Percentiles rank a stretch among this genome's conserved stretches.
phyloP scores from a whole-genome alignment of 1,284 basidiomycete species.

The Dichomitus squalens region DNA sequence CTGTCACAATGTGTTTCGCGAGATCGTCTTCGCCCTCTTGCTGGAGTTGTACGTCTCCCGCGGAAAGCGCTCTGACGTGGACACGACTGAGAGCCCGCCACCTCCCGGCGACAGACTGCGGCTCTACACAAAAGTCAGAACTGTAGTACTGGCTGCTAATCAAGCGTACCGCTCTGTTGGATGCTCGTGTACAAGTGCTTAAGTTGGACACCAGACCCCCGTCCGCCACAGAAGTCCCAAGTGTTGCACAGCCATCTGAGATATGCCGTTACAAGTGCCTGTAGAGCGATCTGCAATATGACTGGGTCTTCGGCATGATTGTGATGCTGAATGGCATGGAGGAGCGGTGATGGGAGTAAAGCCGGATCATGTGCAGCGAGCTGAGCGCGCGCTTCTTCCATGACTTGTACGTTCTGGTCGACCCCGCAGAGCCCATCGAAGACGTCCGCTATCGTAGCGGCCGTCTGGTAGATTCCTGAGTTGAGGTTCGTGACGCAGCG shows the following conservation, averaged over 20 bases:
- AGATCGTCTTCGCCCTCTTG: constrained; percentile 39
- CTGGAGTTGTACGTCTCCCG: constrained; percentile 32
- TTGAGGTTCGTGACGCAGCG: constrained; percentile 25
- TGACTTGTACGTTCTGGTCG: background rate
- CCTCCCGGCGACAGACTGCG: constrained; percentile 50
- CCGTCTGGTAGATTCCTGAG: constrained; percentile 24
- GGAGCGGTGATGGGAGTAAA: constrained; percentile 40
- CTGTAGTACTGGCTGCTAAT: too few relatives aligned
- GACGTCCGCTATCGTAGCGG: constrained; percentile 19
- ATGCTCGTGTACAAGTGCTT: constrained; percentile 49
- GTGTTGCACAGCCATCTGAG: constrained; percentile 47
- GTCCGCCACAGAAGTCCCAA: constrained; percentile 43
- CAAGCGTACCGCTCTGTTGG: constrained; percentile 43
- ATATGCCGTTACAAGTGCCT: constrained; percentile 46
- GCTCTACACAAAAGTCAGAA: constrained; percentile 37
- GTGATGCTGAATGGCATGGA: constrained; percentile 35
- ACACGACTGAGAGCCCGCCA: constrained; percentile 55
- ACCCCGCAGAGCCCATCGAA: constrained; percentile 4
- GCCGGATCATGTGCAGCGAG: too few relatives aligned
- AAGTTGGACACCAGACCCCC: constrained; percentile 44
- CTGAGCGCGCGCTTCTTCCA: background rate
- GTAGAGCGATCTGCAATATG: constrained; percentile 54
- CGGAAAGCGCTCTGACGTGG: constrained; percentile 39
- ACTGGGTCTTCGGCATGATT: constrained; percentile 45
- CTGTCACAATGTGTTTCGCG: constrained; percentile 38